Base-by-base conservation (phyloP, 257 asterid species). In the Solanum habrochaites region DNA sequence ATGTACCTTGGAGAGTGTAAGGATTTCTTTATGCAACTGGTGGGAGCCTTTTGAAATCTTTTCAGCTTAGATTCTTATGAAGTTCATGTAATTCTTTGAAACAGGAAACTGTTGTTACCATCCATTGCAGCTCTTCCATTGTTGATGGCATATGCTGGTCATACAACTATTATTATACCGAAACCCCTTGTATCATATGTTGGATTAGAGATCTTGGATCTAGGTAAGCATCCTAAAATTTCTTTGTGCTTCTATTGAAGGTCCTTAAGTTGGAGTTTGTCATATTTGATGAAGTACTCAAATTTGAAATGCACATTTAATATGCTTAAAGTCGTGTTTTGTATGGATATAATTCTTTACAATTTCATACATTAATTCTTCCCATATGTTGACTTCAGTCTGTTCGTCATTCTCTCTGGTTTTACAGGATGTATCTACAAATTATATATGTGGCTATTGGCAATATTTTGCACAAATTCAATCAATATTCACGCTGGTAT, bases 1-100 rank as follows among this genome's bases (percentile, higher is more conserved):
- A 95, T 86, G 92, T 96, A 82, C 99, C 99, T 84, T 97, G 99
- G 99, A 95, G 99, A 91, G 99, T 96, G 99, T 96, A 93, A 94
- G 98, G 90, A 60, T 89, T 82, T 87, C 66, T 60, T 15, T 42
- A 83, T 85, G 31, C 85, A 49, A 49, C 69, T 49, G 85, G 85
- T 49, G 85, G 69, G 85, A 16, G 52, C n/a, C 20, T 16, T 80
- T 31, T 47, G 83, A 13, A 85, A 85, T 60, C 73, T 71, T 71
- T 23, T 42, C 45, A 31, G 71, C 78, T 64, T 23, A 85, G 37
- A 85, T 86, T 81, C 88, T 93, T 87, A 89, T 88, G 89, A 83
- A 86, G 83, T 87, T 87, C 66, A 74, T 89, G 85, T 81, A 85
- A 87, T 92, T 86, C 32, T 84, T 89, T 89, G 89, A 87, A 91